These are phyloP conservation scores for Cystobasidium tubakii DNA, from an alignment of 768 basidiomycete genomes.

Conservation along the genomic window DNA sequence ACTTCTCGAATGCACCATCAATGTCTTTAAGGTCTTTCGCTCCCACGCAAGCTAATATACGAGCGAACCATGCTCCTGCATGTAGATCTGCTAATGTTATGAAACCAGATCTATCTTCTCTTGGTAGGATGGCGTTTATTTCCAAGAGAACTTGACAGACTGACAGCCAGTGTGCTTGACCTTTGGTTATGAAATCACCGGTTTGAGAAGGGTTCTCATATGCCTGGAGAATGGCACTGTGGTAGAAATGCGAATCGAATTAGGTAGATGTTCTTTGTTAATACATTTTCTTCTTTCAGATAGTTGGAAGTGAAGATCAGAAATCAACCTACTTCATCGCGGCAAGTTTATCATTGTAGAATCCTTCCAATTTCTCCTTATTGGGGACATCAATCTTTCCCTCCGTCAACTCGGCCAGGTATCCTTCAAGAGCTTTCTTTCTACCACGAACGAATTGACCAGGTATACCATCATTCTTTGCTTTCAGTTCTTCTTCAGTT, in stretches of 20 bases:
- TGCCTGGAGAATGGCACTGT: neutral
- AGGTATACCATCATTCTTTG: constrained; percentile 1
- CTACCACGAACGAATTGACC: constrained; percentile 29
- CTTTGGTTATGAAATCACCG: constrained; percentile 2
- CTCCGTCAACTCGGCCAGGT: constrained; percentile 3
- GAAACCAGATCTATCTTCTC: constrained; percentile 33
- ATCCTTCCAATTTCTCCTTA: constrained; percentile 13
- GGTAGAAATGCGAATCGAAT: neutral
- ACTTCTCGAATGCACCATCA: constrained; percentile 11
- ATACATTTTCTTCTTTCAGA: neutral
- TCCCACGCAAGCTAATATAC: constrained; percentile 11
- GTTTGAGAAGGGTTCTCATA: constrained; percentile 13
- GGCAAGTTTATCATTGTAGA: constrained; percentile 22
- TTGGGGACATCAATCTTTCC: constrained; percentile 3
- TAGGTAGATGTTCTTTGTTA: neutral
- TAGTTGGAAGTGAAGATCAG: too few species aligned
- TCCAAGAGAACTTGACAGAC: constrained; percentile 2
- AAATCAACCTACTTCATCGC: constrained; percentile 32
- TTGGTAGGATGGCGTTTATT: constrained; percentile 18
- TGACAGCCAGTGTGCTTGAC: neutral
- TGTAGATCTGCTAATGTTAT: constrained; percentile 33
- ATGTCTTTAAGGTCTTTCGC: constrained; percentile 20
- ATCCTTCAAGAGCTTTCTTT: constrained; percentile 22
- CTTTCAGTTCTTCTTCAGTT: constrained; percentile 16
- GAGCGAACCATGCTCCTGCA: constrained; percentile 30